Evolutionary conservation across 2,329 filamentous ascomycete genomes (phyloP), one percentile per base, ranked within the genome.

Genomic region (Monosporascus ibericus): DNA sequence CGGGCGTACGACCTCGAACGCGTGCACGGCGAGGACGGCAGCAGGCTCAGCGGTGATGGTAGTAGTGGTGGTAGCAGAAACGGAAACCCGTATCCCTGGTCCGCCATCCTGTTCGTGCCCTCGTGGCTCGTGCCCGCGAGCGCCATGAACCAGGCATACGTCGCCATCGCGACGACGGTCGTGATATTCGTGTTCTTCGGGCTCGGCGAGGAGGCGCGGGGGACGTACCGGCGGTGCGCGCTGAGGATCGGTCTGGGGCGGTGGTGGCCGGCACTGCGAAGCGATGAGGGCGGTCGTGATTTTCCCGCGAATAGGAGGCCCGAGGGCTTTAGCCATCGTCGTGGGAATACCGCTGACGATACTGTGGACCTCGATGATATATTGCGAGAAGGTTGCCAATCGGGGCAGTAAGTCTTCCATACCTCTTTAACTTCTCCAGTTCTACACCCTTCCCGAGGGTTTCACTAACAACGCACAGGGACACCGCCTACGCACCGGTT

Each of bases 131-230:
- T 78, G 15, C 60, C 63, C 14, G 75, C 74, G 48, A 49, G 62
- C 1, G 60, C 68, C 48, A 58, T 79, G 58, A 77, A 79, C 58
- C 70, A 72, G 53, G 70, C 69, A 50, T 84, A 78, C 66, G 70
- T 82, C 20, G 56, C 72, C 22, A 75, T 80, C 50, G 48, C 78
- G 2, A 74, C 77, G 2, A 68, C 72, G 5, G 60, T 77, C 1
- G 70, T 75, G 47, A 71, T 82, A 47, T 77, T 82, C 42, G 42
- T 73, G 30, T 81, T 80, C 64, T 84, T 83, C 51, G 80, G 81
- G 46, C 74, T 74, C 53, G 80, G 76, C n/a, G 72, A 71, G 25
- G 79, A 82, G 30, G 77, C 77, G 11, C 67, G 75, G 54, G 77
- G 78, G 52, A 68, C 68, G 49, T 82, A 82, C 62, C 70, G 77